Evolutionary conservation across 768 basidiomycete species (phyloP), one percentile per base, ranked within the genome.

Genomic region (Boletus reticulatus): DNA sequence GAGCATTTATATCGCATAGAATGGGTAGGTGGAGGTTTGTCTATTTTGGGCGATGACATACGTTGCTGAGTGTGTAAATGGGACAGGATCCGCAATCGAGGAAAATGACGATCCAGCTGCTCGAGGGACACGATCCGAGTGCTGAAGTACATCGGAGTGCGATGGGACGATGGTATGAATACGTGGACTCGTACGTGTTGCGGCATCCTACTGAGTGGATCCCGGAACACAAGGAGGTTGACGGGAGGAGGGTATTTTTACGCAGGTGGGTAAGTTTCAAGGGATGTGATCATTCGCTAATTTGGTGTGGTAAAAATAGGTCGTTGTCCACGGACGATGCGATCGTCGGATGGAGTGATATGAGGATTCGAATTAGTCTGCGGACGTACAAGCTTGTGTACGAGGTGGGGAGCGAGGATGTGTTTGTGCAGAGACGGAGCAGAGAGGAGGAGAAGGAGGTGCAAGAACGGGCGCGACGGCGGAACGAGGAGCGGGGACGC

Each of bases 1-100:
- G 88, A 90, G 60, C 84, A 89, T 73, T 69, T 91, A 59, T 91
- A 90, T 68, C 81, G 84, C 54, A 69, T 93, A 17, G 84, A 90
- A 77, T 92, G 89, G 89, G 91, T 90, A 68, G 61, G 83, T 76
- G 42, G 27, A 19, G 9, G 32, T 58, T 13, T 43, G 24, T 42
- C 31, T 24, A 50, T 22, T 43, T 6, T 38, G n/a, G 48, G 29
- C 16, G 49, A 42, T 27, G 48, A 34, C 27, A 20, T 14, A 20
- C 17, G 58, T 36, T 55, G 46, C 67, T 62, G 46, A 50, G 36
- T 17, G 36, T 17, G 57, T 41, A 31, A 20, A 57, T 62, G 59
- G 63, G 12, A 53, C 70, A 91, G 89, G 80, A 83, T 51, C 72
- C 73, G 27, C 79, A 80, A 53, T 62, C 72, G 59, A 83, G 80